Evolutionary conservation across 345 rosid species (phyloP), one percentile per base, ranked within the genome.

Genomic region (Ricinus communis): DNA sequence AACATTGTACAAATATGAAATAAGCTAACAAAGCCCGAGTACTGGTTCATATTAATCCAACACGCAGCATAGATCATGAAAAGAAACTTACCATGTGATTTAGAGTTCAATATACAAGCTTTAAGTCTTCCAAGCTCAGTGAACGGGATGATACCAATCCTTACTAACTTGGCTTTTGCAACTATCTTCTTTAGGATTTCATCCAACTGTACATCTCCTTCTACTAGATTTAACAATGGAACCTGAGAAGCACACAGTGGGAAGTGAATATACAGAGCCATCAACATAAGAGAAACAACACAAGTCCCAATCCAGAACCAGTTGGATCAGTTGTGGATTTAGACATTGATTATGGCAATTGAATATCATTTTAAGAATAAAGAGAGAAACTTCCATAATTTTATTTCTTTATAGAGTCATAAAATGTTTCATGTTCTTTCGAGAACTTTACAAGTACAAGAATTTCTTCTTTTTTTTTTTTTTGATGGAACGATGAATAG

Each of bases 91-190:
- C 97, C 96, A 54, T 71, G 57, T 61, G 84, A 58, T 74, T 80
- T 82, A 62, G 86, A 80, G 67, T 88, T 90, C 70, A 94, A 75
- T 67, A 94, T 52, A 53, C 57, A 75, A 74, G 88, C 82, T 74
- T 91, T 94, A 70, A 87, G 56, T 79, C 76, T 83, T 61, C 84
- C 91, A 59, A 94, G 85, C 83, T 91, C 93, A 3, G 80, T 74
- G 68, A 79, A 72, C 0, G 89, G 81, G 78, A 90, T 45, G 80
- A 90, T 72, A 51, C 90, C 86, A 56, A 69, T 77, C 78, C 82
- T 79, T 74, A 84, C 91, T 65, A 94, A 83, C 81, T 86, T 90
- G 59, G 87, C 96, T 85, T 86, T 91, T 65, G 87, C 80, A 76
- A 81, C 82, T 79, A 94, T 81, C 85, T 85, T 91, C 82, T 83